Percentiles rank a stretch among this genome's conserved stretches.
These are phyloP conservation scores for Xerocomus spinulosus DNA, from an alignment of 768 basidiomycete species.

Conservation along the genomic window DNA sequence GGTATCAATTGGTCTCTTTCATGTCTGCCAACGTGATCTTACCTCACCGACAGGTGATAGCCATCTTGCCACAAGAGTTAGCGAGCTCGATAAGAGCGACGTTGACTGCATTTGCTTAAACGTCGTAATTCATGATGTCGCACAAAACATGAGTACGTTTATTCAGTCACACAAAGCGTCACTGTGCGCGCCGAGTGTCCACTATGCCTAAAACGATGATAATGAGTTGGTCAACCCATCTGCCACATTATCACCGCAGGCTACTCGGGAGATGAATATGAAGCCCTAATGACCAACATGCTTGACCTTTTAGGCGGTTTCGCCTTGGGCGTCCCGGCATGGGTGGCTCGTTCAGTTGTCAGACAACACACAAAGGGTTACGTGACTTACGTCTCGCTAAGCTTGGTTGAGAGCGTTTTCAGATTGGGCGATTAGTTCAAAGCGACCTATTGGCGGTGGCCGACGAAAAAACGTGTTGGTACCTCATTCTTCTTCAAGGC, in stretches of 20 bases:
- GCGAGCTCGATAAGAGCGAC: conserved; percentile 17
- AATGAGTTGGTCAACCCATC: conserved; percentile 30
- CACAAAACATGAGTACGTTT: conserved; percentile 5
- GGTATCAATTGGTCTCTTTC: conserved; percentile 38
- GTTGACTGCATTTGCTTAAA: conserved; percentile 7
- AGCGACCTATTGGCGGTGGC: background rate
- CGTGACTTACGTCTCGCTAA: conserved; percentile 8
- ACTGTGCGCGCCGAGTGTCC: conserved; percentile 19
- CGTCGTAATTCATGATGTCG: conserved; percentile 8
- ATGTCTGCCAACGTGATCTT: conserved; percentile 4
- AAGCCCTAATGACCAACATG: conserved; percentile 54
- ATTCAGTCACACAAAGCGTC: background rate
- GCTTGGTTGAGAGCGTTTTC: background rate
- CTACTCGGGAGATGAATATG: conserved; percentile 42
- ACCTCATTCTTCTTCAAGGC: background rate
- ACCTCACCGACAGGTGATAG: conserved; percentile 18
- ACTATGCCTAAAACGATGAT: conserved; percentile 30
- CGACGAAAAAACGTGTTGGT: background rate
- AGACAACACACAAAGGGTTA: conserved; percentile 22
- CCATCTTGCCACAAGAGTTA: conserved; percentile 25
- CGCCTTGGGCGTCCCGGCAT: conserved; percentile 5
- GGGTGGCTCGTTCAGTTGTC: conserved; percentile 73
- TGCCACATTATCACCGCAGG: conserved; percentile 38
- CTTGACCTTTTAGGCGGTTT: conserved; percentile 3
- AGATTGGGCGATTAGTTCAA: conserved; percentile 1